Evolutionary conservation across 176 grass and related monocot genomes (phyloP), one percentile per base, ranked within the genome.

Genomic region (Pontederia paniculata): DNA sequence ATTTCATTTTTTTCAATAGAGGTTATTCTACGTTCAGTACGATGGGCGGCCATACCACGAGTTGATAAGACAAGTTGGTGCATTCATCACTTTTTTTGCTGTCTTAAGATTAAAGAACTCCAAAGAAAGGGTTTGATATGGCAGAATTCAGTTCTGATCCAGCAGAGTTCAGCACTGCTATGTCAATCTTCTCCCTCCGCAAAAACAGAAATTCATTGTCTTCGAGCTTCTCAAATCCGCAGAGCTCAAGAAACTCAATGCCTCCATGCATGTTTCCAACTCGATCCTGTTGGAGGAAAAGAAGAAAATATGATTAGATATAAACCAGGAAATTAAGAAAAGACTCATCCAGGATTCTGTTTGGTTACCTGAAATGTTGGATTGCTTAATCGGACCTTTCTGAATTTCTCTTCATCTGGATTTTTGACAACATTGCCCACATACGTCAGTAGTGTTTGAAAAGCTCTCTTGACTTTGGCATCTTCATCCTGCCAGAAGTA

Each of bases 91-190:
- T n/a, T n/a, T n/a, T n/a, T n/a, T n/a, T n/a, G n/a, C n/a, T n/a
- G n/a, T n/a, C n/a, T n/a, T n/a, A 37, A 37, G 45, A 13, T 84
- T 60, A 91, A 55, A 98, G 83, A 60, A 84, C 77, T 23, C 93
- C 93, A 45, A 98, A 98, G 80, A 88, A 98, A 54, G 93, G 93
- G 61, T 98, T 98, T 9, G 93, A 71, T 74, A 91, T 88, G 13
- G 93, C 93, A 15, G 93, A 90, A 58, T 87, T 90, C 41, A 97
- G 66, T 77, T 97, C 93, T 13, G 83, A 79, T 66, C 93, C 93
- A 47, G 93, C 93, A 0, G 80, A 76, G 52, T 82, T 82, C 19
- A 98, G 72, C 22, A 98, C 23, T 2, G 80, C 74, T 50, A 68
- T 84, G 66, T 98, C 87, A 2, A 91, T 80, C 75, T 98, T 98